A percentile compares a stretch with the other conserved stretches of the same genome.
These are phyloP conservation scores for Aspergillus ellipticus DNA, from an alignment of 495 filamentous ascomycete genomes.

Conservation along the genomic window DNA sequence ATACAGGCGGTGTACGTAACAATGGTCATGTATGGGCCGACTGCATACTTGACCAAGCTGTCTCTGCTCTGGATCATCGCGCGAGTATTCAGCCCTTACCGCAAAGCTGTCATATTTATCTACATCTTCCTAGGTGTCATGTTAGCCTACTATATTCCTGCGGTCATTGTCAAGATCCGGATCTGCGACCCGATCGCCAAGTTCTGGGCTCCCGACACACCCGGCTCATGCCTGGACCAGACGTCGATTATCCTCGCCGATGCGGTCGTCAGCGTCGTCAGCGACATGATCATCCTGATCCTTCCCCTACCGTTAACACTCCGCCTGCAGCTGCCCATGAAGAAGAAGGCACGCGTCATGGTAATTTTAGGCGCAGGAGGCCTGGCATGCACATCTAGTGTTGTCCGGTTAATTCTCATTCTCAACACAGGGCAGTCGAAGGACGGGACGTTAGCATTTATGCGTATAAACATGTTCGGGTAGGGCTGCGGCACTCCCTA, in stretches of 20 bases:
- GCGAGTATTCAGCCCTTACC: constrained; percentile 35
- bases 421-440: constrained; percentile 20
- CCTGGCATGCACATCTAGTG: constrained; percentile 33
- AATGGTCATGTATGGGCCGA: constrained; percentile 40
- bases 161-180: constrained; percentile 34
- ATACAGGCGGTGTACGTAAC: constrained; percentile 26
- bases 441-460: constrained; percentile 34
- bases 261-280: constrained; percentile 34
- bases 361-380: constrained; percentile 36
- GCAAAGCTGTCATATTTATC: constrained; percentile 31
- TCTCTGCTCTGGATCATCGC: constrained; percentile 39
- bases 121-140: constrained; percentile 35
- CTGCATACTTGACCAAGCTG: constrained; percentile 37
- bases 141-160: constrained; percentile 37
- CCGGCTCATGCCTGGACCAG: constrained; percentile 32
- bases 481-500: constrained; percentile 10
- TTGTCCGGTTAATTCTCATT: constrained; percentile 35
- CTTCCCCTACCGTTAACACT: constrained; percentile 32
- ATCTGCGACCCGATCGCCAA: constrained; percentile 36
- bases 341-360: constrained; percentile 33
- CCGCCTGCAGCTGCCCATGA: constrained; percentile 28
- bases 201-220: constrained; percentile 25
- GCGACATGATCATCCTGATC: constrained; percentile 33
- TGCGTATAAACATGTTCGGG: constrained; percentile 36
- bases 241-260: constrained; percentile 35